Evolutionary conservation across 164 flowering plant species (phyloP), one percentile per base, ranked within the genome.

Genomic region (Echeveria elegans): DNA sequence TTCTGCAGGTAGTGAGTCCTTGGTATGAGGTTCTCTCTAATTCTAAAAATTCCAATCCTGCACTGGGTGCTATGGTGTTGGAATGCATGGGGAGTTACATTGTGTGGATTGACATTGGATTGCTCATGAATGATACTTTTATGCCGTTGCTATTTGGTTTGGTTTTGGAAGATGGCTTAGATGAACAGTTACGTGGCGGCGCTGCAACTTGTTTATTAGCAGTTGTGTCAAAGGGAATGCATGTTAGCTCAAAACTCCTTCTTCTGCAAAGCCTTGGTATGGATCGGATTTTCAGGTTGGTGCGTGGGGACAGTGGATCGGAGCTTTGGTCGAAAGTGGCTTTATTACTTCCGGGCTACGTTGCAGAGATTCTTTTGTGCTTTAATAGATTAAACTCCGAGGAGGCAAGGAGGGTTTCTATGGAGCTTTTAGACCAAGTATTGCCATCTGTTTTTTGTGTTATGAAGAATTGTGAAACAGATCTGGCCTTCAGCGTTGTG

Each of bases 101-200:
- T 66, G 78, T 88, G 16, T 95, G 99, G 99, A 92, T 95, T 66
- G 99, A 95, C 63, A 92, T 95, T 70, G 94, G 90, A 26, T 81
- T 95, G 66, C 73, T 95, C 66, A 97, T 75, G 5, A 90, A 92
- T 78, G 91, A 88, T 74, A 81, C 72, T 0, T 85, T 92, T 70
- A 72, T 88, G n/a, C 85, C 85, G 0, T 70, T 92, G 67, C 73
- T 95, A 70, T 95, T 92, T 76, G 92, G 88, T 66, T 77, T 90
- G 66, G 75, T 90, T 65, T 77, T 95, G 83, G 74, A 70, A 14
- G 89, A 83, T 65, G 92, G 83, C 41, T 72, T 77, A 36, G 67
- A 81, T 0, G 97, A 89, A 43, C 84, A 85, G 64, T 78, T 91
- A 12, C 79, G 96, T 16, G 88, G 85, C 70, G 88, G 95, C 58